Evolutionary conservation across 1,284 basidiomycete species (phyloP), one percentile per base, ranked within the genome.

Genomic region (Cystobasidium slooffiae): DNA sequence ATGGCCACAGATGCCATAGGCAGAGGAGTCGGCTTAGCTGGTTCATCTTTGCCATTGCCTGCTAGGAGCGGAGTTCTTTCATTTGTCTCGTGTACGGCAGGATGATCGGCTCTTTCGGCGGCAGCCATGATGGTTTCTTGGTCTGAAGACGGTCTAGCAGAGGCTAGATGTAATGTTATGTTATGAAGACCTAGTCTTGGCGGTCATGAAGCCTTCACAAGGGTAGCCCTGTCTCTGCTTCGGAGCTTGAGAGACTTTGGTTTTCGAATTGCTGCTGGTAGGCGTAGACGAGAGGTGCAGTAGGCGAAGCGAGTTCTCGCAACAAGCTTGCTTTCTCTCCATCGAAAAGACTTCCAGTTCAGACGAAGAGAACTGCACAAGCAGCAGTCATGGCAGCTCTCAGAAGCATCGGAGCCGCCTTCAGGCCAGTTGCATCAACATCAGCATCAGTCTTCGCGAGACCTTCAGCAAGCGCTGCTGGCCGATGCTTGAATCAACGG

Each of bases 391-490:
- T 72, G 69, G 61, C 62, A 55, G 59, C 69, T 37, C 52, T 72
- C 8, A 61, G 69, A 22, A 58, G 56, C 22, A 24, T 72, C 22
- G 51, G 58, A 20, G 41, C 69, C 18, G 44, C 69, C n/a, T 46
- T 72, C n/a, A 52, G 69, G 37, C 68, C 68, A 16, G 43, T 63
- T 20, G 68, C 68, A 12, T 70, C 68, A 16, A 70, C 56, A 16
- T 64, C 69, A 16, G 24, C 69, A 39, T 49, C 61, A 43, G 52
- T 41, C 12, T 39, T 65, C 22, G 58, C 58, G 49, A 72, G 61
- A 44, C 61, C 69, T 43, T 37, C 69, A 37, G 8, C 37, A 3
- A 46, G 18, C 24, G 69, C 61, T 49, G 59, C 69, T 20, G 47
- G 51, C 39, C 58, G 59, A 62, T 62, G 59, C 67, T 37, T 24